Evolutionary conservation across 371 early-diverging fungal species (phyloP).

Genomic region (Rhizopus stolonifer): DNA sequence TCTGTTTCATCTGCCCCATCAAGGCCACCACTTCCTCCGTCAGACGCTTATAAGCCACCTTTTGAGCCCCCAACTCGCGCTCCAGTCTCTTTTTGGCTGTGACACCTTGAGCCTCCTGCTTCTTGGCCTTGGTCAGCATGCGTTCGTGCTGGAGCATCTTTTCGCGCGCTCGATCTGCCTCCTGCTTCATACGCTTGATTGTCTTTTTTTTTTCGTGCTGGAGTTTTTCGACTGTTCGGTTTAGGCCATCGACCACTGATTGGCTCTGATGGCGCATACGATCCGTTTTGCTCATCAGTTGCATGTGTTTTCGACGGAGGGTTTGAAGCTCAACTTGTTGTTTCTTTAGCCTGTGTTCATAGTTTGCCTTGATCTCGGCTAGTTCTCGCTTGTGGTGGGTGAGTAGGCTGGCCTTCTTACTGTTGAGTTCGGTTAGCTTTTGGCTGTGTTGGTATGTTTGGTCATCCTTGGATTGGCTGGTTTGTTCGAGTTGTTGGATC

Average conservation of each 20-base stretch:
- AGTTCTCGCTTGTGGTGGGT: constrained; percentile 27
- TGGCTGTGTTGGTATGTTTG: constrained; percentile 56
- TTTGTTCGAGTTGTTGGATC: constrained; percentile 46
- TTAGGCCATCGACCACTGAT: constrained; percentile 42
- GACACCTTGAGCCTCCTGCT: constrained; percentile 51
- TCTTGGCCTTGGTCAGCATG: constrained; percentile 64
- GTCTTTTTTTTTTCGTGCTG: constrained; percentile 72
- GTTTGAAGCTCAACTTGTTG: constrained; percentile 63
- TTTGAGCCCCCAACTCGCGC: constrained; percentile 29
- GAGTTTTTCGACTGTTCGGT: constrained; percentile 50
- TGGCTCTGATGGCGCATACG: constrained; percentile 46
- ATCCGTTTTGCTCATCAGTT: constrained; percentile 47
- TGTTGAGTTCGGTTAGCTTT: constrained; percentile 20
- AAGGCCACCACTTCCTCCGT: constrained; percentile 32
- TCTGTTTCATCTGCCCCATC: constrained; percentile 34
- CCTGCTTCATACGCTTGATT: constrained; percentile 72
- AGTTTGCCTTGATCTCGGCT: constrained; percentile 29
- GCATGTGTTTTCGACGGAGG: constrained; percentile 53
- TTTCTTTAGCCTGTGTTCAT: constrained; percentile 66
- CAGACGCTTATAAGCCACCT: constrained; percentile 25
- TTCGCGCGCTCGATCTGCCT: constrained; percentile 63
- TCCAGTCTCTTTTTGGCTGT: constrained; percentile 24
- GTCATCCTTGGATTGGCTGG: constrained; percentile 44
- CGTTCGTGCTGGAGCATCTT: constrained; percentile 58
- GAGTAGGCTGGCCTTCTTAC: constrained; percentile 12